Percentiles rank a stretch among this genome's conserved stretches.
phyloP scores from a whole-genome alignment of 345 rosid genomes.

The Abelmoschus esculentus region DNA sequence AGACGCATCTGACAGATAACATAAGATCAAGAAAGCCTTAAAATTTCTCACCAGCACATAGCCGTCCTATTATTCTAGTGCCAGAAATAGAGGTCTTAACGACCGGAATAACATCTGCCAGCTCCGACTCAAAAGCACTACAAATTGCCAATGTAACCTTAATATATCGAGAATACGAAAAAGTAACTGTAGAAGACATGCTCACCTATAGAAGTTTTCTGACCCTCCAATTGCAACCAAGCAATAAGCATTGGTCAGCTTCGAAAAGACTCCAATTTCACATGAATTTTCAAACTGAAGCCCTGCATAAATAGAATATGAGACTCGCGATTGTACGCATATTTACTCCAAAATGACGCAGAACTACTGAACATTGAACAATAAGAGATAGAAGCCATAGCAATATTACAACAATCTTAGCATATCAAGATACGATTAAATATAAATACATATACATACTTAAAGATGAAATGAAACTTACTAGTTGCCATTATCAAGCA shows the following conservation, averaged over 20 bases:
- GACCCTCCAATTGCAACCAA: constrained; percentile 51
- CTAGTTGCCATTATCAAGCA: constrained; percentile 12
- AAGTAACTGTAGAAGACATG: background rate
- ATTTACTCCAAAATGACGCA: background rate
- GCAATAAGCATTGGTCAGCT: constrained; percentile 39
- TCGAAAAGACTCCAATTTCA: constrained; percentile 41
- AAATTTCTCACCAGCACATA: constrained; percentile 62
- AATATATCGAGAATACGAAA: background rate
- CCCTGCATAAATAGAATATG: constrained; percentile 1
- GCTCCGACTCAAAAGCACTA: constrained; percentile 74
- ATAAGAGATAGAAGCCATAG: background rate
- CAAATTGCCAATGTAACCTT: background rate
- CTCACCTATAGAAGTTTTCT: constrained; percentile 74
- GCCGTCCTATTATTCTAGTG: constrained; percentile 78
- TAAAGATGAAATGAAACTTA: background rate
- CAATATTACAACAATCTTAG: background rate
- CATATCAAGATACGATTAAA: background rate
- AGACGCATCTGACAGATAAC: background rate
- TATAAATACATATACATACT: background rate
- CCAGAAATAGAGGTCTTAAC: constrained; percentile 85
- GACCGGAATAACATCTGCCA: constrained; percentile 82
- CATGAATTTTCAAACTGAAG: constrained; percentile 21
- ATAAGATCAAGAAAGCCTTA: background rate
- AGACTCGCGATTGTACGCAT: background rate
- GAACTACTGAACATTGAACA: background rate